Percentiles rank a stretch among this genome's conserved stretches.
phyloP scores from a whole-genome alignment of 2,329 filamentous ascomycete species.

The Cryphonectria naterciae region DNA sequence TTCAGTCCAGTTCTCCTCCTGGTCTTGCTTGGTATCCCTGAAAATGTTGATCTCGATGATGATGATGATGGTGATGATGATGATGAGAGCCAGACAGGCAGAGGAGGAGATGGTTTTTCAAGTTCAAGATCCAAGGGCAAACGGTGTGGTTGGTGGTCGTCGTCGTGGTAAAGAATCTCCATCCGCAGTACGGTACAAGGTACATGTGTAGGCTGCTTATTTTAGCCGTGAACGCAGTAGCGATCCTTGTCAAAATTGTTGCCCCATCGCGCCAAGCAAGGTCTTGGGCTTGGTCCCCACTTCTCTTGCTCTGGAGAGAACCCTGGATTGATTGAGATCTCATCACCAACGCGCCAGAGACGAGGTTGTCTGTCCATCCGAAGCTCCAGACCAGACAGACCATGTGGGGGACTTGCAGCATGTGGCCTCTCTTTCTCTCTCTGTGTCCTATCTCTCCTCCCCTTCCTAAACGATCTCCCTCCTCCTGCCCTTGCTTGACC shows the following conservation, averaged over 20 bases:
- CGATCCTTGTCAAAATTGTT: conserved; percentile 1
- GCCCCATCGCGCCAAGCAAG: neutral
- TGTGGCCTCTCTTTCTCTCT: neutral
- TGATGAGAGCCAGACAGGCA: neutral
- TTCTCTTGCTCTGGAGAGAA: neutral
- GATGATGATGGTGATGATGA: neutral
- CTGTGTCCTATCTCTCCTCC: too few relatives aligned
- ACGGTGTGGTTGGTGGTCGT: too few relatives aligned
- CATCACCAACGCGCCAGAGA: neutral
- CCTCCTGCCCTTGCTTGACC: neutral
- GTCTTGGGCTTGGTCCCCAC: neutral
- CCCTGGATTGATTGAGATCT: conserved; percentile 4
- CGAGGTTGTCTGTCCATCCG: neutral
- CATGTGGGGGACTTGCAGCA: neutral
- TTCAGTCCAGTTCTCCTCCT: too few relatives aligned
- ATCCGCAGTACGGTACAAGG: neutral
- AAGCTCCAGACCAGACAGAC: conserved; percentile 7
- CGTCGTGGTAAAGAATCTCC: neutral
- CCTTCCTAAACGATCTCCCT: neutral
- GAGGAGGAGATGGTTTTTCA: too few relatives aligned
- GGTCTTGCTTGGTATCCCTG: too few relatives aligned
- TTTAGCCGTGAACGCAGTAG: neutral
- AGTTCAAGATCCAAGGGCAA: neutral
- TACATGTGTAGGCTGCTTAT: neutral
- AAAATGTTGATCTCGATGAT: neutral